phyloP scores from a whole-genome alignment of 176 grass and related monocot species.

The Microstegium vimineum region DNA sequence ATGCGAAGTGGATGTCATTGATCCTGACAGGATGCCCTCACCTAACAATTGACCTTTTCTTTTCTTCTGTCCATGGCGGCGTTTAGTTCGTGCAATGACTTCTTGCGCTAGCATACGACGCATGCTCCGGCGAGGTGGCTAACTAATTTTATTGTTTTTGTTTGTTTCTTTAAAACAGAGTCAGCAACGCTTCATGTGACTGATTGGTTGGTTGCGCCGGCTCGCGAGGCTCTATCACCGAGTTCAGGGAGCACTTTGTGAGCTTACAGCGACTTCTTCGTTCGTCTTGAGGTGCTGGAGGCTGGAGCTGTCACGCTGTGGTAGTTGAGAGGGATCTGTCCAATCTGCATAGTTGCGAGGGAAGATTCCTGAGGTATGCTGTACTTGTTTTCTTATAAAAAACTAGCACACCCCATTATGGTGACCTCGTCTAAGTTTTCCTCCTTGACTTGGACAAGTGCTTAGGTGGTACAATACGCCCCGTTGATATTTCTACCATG shows the following conservation, averaged over 20 bases:
- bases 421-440: slow-evolving; percentile 28
- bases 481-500: slow-evolving; percentile 2
- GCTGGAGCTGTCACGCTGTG: slow-evolving; percentile 24
- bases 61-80: background rate
- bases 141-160: slow-evolving; percentile 11
- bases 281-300: background rate
- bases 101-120: background rate
- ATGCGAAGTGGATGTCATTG: background rate
- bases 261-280: background rate
- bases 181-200: slow-evolving; percentile 2
- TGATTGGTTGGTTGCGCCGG: slow-evolving; percentile 16
- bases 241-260: slow-evolving; percentile 7
- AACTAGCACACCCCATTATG: slow-evolving; percentile 14
- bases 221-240: slow-evolving; percentile 3
- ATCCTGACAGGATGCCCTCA: slow-evolving; percentile 8
- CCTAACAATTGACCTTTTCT: slow-evolving; percentile 31
- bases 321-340: slow-evolving; percentile 33
- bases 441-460: slow-evolving; percentile 39
- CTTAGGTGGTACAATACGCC: background rate
- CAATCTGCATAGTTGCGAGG: background rate
- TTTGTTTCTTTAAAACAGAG: background rate
- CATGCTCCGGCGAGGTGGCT: slow-evolving; percentile 7
- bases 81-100: background rate
- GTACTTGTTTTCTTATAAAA: slow-evolving; percentile 24
- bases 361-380: slow-evolving; percentile 26